Conservation (phyloP, 176 grass and related monocot species). For the Neostapfia colusana region DNA sequence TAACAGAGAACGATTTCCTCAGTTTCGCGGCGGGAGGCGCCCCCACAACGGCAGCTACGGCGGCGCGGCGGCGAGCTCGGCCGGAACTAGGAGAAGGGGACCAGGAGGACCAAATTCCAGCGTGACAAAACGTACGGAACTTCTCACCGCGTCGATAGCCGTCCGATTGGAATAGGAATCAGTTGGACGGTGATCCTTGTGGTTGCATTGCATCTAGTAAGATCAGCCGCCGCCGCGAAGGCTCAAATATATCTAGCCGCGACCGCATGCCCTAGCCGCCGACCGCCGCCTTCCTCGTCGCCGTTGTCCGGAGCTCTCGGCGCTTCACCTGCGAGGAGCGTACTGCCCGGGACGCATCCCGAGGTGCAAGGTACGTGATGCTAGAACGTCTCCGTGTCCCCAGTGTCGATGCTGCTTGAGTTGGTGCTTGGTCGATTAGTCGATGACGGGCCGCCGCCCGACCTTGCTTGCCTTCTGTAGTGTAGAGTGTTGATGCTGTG, state of each 20-base stretch:
- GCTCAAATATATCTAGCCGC: constrained; percentile 6
- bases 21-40: neutral
- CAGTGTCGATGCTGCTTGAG: neutral
- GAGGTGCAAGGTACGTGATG: neutral
- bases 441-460: neutral
- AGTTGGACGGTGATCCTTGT: constrained; percentile 22
- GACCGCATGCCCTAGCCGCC: constrained; percentile 9
- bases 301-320: neutral
- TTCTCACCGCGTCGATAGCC: rapidly evolving
- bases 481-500: neutral
- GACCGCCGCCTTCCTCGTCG: constrained; percentile 1
- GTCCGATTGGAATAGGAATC: neutral
- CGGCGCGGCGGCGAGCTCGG: neutral
- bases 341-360: neutral
- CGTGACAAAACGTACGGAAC: neutral
- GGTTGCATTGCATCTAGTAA: constrained; percentile 13
- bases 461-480: neutral
- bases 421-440: neutral
- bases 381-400: neutral
- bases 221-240: constrained; percentile 17
- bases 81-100: neutral
- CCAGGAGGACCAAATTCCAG: neutral
- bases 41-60: neutral
- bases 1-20: neutral
- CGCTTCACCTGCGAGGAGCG: constrained; percentile 1